Conservation (phyloP, 2,329 filamentous ascomycete genomes). For the Cladosporium velox region DNA sequence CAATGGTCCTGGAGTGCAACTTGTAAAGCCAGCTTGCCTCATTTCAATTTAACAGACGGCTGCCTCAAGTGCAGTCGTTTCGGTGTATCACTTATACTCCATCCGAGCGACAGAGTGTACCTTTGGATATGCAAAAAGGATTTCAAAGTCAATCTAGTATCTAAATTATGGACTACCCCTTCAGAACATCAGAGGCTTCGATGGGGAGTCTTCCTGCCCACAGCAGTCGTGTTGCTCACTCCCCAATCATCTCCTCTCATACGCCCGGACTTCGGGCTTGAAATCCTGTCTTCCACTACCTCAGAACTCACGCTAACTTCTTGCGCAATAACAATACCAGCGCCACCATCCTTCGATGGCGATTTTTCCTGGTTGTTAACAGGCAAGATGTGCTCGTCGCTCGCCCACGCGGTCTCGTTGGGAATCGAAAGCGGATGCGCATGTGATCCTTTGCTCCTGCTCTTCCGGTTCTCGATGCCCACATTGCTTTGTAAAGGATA, state of each 20-base stretch:
- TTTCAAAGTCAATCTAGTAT: no score
- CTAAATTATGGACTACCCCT: background rate
- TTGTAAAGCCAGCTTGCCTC: no score
- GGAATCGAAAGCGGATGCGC: slow-evolving; percentile 8
- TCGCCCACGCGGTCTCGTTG: slow-evolving; percentile 10
- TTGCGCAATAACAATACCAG: slow-evolving; percentile 1
- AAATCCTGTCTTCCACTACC: background rate
- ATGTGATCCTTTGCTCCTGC: background rate
- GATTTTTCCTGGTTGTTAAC: background rate
- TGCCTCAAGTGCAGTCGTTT: no score
- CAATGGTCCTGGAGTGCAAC: no score
- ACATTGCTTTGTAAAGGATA: slow-evolving; percentile 2
- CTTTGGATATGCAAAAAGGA: no score
- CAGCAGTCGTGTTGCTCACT: background rate
- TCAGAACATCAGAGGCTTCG: background rate
- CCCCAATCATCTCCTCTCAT: slow-evolving; percentile 11
- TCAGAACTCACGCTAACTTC: slow-evolving; percentile 11
- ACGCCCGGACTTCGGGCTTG: background rate
- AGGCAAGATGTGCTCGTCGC: slow-evolving; percentile 12
- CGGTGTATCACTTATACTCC: no score
- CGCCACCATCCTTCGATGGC: background rate
- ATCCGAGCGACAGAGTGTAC: no score
- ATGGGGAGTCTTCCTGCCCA: slow-evolving; percentile 2
- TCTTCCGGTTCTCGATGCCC: slow-evolving; percentile 10
- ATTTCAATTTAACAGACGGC: no score